Evolutionary conservation across 202 grass and related monocot genomes (phyloP).

Genomic region (Eragrostis tef): DNA sequence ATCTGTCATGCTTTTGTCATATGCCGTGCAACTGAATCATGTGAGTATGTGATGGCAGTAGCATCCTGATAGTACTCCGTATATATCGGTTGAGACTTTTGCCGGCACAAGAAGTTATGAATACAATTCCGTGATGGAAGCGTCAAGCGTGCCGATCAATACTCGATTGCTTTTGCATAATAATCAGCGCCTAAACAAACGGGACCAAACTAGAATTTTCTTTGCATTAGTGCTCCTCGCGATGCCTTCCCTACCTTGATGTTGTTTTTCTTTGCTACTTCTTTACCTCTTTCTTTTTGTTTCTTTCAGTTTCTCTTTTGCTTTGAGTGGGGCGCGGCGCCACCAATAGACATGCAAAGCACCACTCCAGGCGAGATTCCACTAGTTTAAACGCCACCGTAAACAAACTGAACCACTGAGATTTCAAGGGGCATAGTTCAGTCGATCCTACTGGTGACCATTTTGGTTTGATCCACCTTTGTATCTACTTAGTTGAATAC

Average conservation of each 20-base stretch:
- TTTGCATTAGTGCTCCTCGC: not conserved
- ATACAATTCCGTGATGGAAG: not conserved
- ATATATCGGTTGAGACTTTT: not conserved
- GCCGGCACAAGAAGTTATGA: not conserved
- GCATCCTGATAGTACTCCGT: not conserved
- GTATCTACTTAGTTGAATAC: too few species aligned
- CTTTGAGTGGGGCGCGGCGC: not conserved
- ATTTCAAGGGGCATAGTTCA: not conserved
- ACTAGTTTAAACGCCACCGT: not conserved
- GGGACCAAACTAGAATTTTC: not conserved
- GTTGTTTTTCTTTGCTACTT: not conserved
- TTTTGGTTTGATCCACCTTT: too few species aligned
- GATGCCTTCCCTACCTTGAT: not conserved
- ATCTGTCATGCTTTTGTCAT: not conserved
- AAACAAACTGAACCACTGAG: not conserved
- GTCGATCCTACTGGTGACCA: not conserved
- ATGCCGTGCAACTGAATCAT: not conserved
- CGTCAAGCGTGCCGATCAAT: not conserved
- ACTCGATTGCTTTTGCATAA: not conserved
- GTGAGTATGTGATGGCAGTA: not conserved
- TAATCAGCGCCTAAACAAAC: not conserved
- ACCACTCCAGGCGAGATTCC: not conserved
- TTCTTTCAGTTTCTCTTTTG: not conserved
- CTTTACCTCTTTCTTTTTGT: conserved; percentile 1
- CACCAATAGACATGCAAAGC: not conserved